Conservation (phyloP, 352 stramenopile genomes). For the Pythium sukuiense region DNA sequence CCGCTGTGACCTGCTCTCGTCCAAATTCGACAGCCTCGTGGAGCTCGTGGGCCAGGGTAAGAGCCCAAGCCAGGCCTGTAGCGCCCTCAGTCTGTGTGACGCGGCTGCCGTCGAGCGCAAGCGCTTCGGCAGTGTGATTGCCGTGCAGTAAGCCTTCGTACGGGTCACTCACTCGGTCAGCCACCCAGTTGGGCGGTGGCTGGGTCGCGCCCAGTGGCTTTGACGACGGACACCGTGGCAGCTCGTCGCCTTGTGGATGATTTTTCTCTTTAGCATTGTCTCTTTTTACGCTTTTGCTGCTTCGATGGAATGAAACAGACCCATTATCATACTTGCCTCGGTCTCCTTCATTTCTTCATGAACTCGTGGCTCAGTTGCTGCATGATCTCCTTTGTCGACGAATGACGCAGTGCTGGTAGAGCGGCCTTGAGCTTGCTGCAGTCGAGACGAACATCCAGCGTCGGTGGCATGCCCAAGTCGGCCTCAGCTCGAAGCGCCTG, state of each 20-base stretch:
- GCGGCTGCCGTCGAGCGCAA: constrained; percentile 36
- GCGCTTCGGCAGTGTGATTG: constrained; percentile 9
- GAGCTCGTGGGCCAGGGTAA: constrained; percentile 48
- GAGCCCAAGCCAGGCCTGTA: constrained; percentile 60
- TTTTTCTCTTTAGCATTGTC: constrained; percentile 5
- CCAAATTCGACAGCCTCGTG: constrained; percentile 78
- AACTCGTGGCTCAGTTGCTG: constrained; percentile 1
- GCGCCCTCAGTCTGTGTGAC: constrained; percentile 57
- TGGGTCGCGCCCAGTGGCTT: background rate
- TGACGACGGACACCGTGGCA: background rate
- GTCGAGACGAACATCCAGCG: constrained; percentile 46
- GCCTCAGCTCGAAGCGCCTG: constrained; percentile 30
- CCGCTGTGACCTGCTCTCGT: constrained; percentile 63
- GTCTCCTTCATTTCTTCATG: background rate
- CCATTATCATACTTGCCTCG: background rate
- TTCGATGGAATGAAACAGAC: constrained; percentile 6
- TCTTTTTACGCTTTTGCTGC: constrained; percentile 1
- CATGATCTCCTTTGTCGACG: constrained; percentile 13
- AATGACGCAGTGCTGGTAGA: constrained; percentile 28
- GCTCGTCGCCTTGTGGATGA: constrained; percentile 4
- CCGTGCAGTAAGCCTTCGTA: constrained; percentile 15
- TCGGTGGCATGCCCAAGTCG: constrained; percentile 48
- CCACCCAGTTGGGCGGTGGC: background rate
- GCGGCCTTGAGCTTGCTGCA: constrained; percentile 27
- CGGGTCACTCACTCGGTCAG: no score